phyloP scores from a whole-genome alignment of 139 green algal genomes.

The Closterium sp. region DNA sequence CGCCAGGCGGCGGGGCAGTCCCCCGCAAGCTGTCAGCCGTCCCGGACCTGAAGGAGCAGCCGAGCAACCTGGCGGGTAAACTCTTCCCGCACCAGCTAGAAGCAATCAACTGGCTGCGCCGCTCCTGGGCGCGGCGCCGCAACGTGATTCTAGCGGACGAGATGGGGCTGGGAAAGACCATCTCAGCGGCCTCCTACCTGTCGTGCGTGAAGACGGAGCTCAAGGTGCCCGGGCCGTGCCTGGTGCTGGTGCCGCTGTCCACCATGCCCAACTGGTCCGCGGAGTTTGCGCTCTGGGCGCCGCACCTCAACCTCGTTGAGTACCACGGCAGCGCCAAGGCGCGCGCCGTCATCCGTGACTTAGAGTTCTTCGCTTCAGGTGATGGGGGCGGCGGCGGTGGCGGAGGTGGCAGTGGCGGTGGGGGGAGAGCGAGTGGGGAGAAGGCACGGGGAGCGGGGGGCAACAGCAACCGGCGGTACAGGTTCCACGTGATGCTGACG shows the following conservation, averaged over 20 bases:
- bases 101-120: constrained; percentile 63
- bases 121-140: constrained; percentile 37
- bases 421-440: neutral
- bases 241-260: constrained; percentile 87
- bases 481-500: constrained; percentile 80
- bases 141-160: constrained; percentile 94
- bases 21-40: constrained; percentile 18
- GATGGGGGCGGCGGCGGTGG: neutral
- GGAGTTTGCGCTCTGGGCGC: constrained; percentile 82
- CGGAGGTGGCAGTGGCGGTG: neutral
- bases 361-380: constrained; percentile 59
- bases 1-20: neutral
- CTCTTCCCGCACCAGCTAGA: constrained; percentile 80
- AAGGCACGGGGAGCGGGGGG: neutral
- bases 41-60: constrained; percentile 56
- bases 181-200: constrained; percentile 55
- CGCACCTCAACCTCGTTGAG: constrained; percentile 64
- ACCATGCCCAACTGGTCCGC: constrained; percentile 88
- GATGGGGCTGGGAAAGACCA: constrained; percentile 82
- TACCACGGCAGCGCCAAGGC: constrained; percentile 47
- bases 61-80: constrained; percentile 62
- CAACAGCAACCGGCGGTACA: constrained; percentile 36
- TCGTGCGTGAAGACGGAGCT: constrained; percentile 38
- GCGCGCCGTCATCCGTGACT: constrained; percentile 64
- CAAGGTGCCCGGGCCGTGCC: constrained; percentile 57